These are phyloP conservation scores for Melastoma malabathricum DNA, from an alignment of 345 rosid species.

Conservation along the genomic window DNA sequence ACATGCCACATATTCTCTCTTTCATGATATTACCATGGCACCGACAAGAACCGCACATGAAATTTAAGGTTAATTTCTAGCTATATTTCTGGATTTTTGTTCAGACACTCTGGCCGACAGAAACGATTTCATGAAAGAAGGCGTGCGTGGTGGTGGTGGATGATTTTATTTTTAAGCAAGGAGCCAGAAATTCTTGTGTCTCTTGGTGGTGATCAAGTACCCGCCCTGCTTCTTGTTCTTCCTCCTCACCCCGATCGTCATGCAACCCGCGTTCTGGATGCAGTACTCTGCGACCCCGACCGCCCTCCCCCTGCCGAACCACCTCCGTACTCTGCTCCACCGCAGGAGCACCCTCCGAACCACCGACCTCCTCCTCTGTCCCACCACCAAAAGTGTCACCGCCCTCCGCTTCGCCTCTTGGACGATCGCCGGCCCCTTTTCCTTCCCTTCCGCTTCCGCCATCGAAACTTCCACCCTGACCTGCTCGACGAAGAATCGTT, in stretches of 20 bases:
- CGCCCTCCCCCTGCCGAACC: conserved; percentile 8
- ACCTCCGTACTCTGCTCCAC: conserved; percentile 23
- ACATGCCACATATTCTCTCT: too few species aligned
- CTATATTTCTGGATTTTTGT: too few species aligned
- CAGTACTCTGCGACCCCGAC: conserved; percentile 47
- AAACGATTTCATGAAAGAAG: too few species aligned
- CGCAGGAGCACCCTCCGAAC: conserved; percentile 46
- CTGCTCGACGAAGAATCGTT: conserved; percentile 12
- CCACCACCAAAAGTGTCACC: conserved; percentile 55
- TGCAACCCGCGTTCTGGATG: conserved; percentile 67
- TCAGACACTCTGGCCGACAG: too few species aligned
- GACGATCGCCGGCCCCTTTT: conserved; percentile 54
- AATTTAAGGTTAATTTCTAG: too few species aligned
- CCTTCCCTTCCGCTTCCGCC: conserved; percentile 37
- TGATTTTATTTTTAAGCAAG: conserved; percentile 35
- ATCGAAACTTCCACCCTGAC: conserved; percentile 46
- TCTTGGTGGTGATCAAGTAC: conserved; percentile 81
- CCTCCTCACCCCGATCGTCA: conserved; percentile 73
- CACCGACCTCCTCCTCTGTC: conserved; percentile 52
- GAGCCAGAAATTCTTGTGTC: conserved; percentile 90
- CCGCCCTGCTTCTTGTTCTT: conserved; percentile 71
- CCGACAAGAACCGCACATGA: too few species aligned
- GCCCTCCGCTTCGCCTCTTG: conserved; percentile 58
- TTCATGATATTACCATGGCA: too few species aligned
- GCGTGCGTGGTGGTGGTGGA: too few species aligned